Evolutionary conservation across 2,329 filamentous ascomycete species (phyloP).

Genomic region (Orbilia oligospora): DNA sequence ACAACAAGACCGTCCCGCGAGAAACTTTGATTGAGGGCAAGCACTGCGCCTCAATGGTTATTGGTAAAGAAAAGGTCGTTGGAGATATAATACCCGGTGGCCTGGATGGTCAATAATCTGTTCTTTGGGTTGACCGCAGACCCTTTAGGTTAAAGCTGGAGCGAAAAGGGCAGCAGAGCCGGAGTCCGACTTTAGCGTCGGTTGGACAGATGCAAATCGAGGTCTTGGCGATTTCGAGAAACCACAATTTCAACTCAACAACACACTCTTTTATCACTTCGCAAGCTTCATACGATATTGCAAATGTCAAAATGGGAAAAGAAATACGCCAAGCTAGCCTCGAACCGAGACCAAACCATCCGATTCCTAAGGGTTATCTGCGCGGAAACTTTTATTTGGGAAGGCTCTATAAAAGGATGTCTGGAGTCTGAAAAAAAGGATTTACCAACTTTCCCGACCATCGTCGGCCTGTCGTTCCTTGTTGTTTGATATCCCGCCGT

Average conservation of each 20-base stretch:
- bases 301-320: conserved; percentile 6
- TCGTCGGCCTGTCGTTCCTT: conserved; percentile 26
- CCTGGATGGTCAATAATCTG: conserved; percentile 25
- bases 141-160: conserved; percentile 9
- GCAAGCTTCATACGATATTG: background rate
- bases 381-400: background rate
- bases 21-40: conserved; percentile 2
- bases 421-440: background rate
- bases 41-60: background rate
- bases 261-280: background rate
- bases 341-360: background rate
- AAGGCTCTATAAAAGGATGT: conserved; percentile 24
- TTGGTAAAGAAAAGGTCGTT: background rate
- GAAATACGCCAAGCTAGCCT: conserved; percentile 1
- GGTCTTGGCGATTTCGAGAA: conserved; percentile 15
- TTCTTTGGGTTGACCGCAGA: conserved; percentile 3
- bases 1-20: background rate
- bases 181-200: conserved; percentile 15
- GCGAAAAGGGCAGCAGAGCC: conserved; percentile 18
- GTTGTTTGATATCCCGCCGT: conserved; percentile 14
- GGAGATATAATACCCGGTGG: conserved; percentile 2
- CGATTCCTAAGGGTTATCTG: background rate
- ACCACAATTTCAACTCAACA: conserved; percentile 33
- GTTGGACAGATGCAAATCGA: conserved; percentile 26
- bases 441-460: conserved; percentile 16